Percentiles rank a stretch among this genome's conserved stretches.
These are phyloP conservation scores for Schoenoplectus triqueter DNA, from an alignment of 202 grass and related monocot species.

Conservation along the genomic window DNA sequence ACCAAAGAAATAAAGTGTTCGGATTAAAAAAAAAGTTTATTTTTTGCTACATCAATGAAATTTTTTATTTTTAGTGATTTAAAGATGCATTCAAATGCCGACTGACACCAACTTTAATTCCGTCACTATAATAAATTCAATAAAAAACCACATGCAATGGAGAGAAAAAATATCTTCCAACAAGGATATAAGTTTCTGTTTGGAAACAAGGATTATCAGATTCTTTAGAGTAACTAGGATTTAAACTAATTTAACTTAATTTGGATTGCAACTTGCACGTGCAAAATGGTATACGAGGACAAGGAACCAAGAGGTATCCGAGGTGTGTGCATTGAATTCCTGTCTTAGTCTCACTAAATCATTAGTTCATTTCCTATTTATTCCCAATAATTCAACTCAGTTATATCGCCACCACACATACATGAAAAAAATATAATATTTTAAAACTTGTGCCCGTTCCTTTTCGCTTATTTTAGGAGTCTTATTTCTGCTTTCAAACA, in stretches of 20 bases:
- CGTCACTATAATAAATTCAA: background rate
- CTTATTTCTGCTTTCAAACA: background rate
- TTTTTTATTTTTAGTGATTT: too few species aligned
- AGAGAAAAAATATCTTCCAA: conserved; percentile 8
- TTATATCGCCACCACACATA: background rate
- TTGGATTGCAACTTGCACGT: conserved; percentile 21
- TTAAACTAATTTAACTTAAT: background rate
- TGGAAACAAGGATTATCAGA: conserved; percentile 5
- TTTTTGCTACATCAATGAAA: too few species aligned
- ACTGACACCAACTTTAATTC: too few species aligned
- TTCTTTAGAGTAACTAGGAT: conserved; percentile 3
- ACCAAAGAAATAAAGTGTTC: too few species aligned
- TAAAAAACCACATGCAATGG: background rate
- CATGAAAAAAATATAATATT: too few species aligned
- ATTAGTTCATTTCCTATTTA: background rate
- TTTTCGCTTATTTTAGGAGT: background rate
- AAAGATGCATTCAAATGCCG: too few species aligned
- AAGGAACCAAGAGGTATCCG: conserved; percentile 17
- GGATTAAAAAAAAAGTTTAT: too few species aligned
- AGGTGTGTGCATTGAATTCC: conserved; percentile 32
- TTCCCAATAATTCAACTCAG: conserved; percentile 21
- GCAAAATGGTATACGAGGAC: background rate
- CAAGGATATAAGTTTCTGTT: background rate
- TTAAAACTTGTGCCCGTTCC: background rate
- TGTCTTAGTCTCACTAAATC: conserved; percentile 19